Evolutionary conservation across 768 basidiomycete species (phyloP), one percentile per base, ranked within the genome.

Genomic region (Russula vinacea): DNA sequence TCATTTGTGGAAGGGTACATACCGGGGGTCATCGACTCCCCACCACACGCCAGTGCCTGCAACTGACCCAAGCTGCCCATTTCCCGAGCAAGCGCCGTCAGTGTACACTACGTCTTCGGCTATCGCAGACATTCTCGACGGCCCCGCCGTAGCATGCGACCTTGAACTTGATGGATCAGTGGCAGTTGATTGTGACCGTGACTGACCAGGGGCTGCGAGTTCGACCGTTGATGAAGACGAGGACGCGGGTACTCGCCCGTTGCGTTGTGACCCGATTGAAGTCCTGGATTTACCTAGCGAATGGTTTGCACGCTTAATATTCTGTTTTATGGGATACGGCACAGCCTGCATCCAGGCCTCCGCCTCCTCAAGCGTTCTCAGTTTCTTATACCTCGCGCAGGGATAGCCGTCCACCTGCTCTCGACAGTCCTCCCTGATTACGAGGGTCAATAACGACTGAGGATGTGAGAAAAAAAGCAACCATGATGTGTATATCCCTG

Each of bases 21-120:
- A 85, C 89, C 89, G 78, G 37, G 82, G 73, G 74, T 93, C 89
- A 62, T 80, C 71, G 11, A 72, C 74, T 0, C 88, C 91, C 90
- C 91, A 98, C 85, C 87, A 98, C 0, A 98, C 91, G 0, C 95
- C 95, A 49, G 94, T 75, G 1, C 95, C 95, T 0, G 92, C 95
- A 47, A 82, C 67, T 0, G 89, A 81, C 1, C 81, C 84, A 3
- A 33, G 35, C 70, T 85, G 76, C 0, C 95, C 95, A 71, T 98
- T 98, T 2, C 87, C 84, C 70, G 83, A 84, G 67, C 92, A 94
- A 7, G 93, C 89, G 13, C 95, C 95, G 73, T 98, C 95, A 22
- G 82, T 87, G 69, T 92, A 96, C 1, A 94, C 94, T 14, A 89
- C 76, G 47, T 77, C 73, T 68, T 73, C 76, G 3, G 71, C 72